Evolutionary conservation across 352 stramenopile species (phyloP).

Genomic region (Aphanomyces invadans): DNA sequence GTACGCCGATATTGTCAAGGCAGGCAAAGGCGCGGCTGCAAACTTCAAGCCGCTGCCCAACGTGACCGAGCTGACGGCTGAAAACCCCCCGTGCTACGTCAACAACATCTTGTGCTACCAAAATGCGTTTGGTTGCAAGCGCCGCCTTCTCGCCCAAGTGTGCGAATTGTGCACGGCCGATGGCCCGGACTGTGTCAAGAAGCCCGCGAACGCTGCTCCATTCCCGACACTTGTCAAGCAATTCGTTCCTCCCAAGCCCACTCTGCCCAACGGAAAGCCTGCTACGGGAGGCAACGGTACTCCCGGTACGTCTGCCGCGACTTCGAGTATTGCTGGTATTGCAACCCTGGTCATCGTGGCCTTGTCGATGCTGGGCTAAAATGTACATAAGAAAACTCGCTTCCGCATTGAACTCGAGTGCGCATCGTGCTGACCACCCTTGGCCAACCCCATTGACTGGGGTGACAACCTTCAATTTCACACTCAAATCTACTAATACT

Average conservation of each 20-base stretch:
- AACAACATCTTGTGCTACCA: slow-evolving; percentile 46
- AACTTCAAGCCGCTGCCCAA: slow-evolving; percentile 43
- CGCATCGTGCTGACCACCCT: no score
- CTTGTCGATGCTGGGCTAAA: background rate
- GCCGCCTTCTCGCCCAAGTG: slow-evolving; percentile 48
- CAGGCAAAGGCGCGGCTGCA: slow-evolving; percentile 30
- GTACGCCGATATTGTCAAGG: slow-evolving; percentile 37
- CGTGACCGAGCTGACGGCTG: slow-evolving; percentile 29
- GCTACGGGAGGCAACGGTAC: no score
- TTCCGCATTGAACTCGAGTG: no score
- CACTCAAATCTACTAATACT: background rate
- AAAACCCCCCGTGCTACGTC: slow-evolving; percentile 53
- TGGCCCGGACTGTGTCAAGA: slow-evolving; percentile 33
- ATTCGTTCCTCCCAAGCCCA: background rate
- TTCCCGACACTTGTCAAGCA: slow-evolving; percentile 16
- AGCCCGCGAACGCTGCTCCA: slow-evolving; percentile 20
- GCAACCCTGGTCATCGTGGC: background rate
- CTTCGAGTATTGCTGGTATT: background rate
- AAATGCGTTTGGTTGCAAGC: slow-evolving; percentile 42
- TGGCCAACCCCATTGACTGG: no score
- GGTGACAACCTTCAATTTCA: no score
- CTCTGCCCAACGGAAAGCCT: background rate
- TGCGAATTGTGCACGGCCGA: slow-evolving; percentile 40
- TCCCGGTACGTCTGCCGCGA: background rate
- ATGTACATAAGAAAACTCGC: background rate